Percentiles rank a stretch among this genome's conserved stretches.
phyloP scores from a whole-genome alignment of 768 basidiomycete species.

The Clitopilus hobsonii region DNA sequence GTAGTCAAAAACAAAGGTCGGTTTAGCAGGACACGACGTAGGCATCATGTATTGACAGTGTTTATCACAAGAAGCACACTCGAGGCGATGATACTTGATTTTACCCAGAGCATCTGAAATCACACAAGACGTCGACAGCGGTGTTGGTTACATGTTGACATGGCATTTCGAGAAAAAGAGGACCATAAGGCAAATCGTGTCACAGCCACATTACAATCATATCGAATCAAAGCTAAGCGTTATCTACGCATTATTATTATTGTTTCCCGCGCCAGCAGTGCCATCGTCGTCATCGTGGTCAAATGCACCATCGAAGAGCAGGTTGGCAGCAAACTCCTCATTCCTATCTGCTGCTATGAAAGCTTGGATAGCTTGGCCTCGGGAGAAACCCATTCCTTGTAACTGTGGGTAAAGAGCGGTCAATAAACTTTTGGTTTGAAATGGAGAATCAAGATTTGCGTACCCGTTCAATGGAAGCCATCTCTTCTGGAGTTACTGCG shows the following conservation, averaged over 20 bases:
- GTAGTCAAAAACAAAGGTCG: not conserved
- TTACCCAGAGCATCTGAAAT: not conserved
- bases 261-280: not conserved
- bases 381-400: constrained; percentile 81
- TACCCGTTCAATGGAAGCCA: constrained; percentile 85
- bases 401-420: too few relatives aligned
- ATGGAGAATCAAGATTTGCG: too few relatives aligned
- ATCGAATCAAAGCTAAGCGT: not conserved
- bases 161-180: not conserved
- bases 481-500: constrained; percentile 83
- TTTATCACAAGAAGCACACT: constrained; percentile 3
- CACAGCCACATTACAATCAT: constrained; percentile 1
- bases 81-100: constrained; percentile 8
- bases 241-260: not conserved
- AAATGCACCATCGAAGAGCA: constrained; percentile 73
- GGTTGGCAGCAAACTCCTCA: constrained; percentile 95
- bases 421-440: too few relatives aligned
- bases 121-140: not conserved
- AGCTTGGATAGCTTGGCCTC: constrained; percentile 80
- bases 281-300: constrained; percentile 32
- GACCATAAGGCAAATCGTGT: not conserved
- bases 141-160: not conserved
- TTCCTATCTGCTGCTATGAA: constrained; percentile 96
- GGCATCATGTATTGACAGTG: not conserved
- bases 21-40: not conserved